Evolutionary conservation across 164 flowering plant species (phyloP).

Genomic region (Tetrastigma voinierianum): DNA sequence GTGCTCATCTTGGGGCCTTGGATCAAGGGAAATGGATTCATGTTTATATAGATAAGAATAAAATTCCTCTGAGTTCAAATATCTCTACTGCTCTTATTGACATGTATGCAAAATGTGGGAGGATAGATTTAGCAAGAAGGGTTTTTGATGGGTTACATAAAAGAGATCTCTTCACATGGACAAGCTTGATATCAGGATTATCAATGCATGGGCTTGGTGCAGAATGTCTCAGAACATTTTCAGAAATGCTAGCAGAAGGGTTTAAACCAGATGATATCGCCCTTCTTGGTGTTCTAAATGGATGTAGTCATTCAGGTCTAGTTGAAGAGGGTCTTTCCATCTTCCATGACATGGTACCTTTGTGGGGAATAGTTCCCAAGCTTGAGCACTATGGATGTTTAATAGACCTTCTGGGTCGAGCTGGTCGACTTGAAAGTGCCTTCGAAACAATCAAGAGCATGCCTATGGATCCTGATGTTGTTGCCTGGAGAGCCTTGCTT

Average conservation of each 20-base stretch:
- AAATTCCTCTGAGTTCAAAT: neutral
- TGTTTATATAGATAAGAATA: constrained; percentile 7
- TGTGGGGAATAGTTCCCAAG: neutral
- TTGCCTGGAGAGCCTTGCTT: constrained; percentile 7
- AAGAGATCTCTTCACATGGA: constrained; percentile 3
- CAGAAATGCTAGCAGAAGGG: constrained; percentile 4
- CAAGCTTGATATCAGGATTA: constrained; percentile 8
- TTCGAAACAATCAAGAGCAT: neutral
- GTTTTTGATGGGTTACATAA: neutral
- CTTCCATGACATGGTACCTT: neutral
- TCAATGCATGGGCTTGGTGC: constrained; percentile 11
- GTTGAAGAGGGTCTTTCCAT: constrained; percentile 7
- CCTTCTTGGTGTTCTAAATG: constrained; percentile 7
- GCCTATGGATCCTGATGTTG: constrained; percentile 7
- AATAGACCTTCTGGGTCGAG: constrained; percentile 12
- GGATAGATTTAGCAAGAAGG: constrained; percentile 5
- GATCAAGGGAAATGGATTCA: constrained; percentile 12
- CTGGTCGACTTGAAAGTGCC: constrained; percentile 5
- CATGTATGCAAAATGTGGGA: constrained; percentile 15
- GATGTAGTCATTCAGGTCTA: constrained; percentile 16
- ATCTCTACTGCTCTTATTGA: constrained; percentile 11
- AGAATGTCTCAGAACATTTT: constrained; percentile 4
- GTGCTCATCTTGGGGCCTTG: constrained; percentile 7
- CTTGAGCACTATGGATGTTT: constrained; percentile 15
- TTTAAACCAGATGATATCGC: constrained; percentile 12